Percentiles rank a stretch among this genome's conserved stretches.
phyloP scores from a whole-genome alignment of 2,329 filamentous ascomycete genomes.

The Fusarium sp. region DNA sequence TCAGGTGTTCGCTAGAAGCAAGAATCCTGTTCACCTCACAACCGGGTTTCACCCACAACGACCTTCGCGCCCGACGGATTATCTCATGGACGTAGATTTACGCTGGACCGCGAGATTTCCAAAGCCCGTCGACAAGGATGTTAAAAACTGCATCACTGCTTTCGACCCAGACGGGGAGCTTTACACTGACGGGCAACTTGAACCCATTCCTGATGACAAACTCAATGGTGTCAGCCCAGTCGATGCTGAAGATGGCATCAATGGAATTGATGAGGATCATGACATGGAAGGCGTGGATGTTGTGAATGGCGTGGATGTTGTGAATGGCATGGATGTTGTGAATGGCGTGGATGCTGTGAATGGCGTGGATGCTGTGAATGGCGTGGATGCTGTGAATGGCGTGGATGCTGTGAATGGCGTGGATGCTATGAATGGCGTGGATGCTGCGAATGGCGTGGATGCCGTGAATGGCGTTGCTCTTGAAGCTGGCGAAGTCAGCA shows the following conservation, averaged over 20 bases:
- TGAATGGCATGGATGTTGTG: constrained; percentile 14
- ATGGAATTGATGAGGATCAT: constrained; percentile 14
- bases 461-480: constrained; percentile 1
- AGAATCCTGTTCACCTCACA: constrained; percentile 54
- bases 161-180: constrained; percentile 55
- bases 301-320: constrained; percentile 22
- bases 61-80: constrained; percentile 57
- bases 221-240: constrained; percentile 31
- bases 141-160: constrained; percentile 62
- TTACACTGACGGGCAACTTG: constrained; percentile 46
- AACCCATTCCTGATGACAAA: constrained; percentile 40
- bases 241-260: constrained; percentile 32
- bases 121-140: constrained; percentile 58
- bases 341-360: constrained; percentile 17
- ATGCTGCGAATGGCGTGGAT: constrained; percentile 16
- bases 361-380: constrained; percentile 18
- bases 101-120: constrained; percentile 61
- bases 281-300: constrained; percentile 30
- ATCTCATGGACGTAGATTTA: constrained; percentile 65
- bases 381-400: constrained; percentile 24
- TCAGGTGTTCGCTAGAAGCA: constrained; percentile 61
- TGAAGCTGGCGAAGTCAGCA: constrained; percentile 19
- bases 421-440: constrained; percentile 26
- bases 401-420: constrained; percentile 20
- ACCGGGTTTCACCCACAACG: constrained; percentile 46